Percentiles rank a stretch among this genome's conserved stretches.
phyloP scores from a whole-genome alignment of 805 yeast species.

The Dipodascus albidus region DNA sequence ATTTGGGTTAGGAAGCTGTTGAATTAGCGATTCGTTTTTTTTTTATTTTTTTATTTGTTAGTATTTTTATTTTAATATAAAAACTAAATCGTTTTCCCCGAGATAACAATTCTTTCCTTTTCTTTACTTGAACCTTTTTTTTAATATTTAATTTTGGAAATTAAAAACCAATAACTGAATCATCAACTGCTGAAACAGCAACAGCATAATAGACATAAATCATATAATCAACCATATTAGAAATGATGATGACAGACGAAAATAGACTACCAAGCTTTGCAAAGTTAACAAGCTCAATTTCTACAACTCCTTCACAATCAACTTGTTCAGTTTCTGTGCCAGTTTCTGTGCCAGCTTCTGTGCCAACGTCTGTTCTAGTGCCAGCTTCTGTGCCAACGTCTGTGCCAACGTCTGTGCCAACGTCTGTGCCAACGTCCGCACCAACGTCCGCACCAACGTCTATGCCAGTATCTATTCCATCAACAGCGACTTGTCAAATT shows the following conservation, averaged over 20 bases:
- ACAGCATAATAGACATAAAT: no score
- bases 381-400: constrained; percentile 1
- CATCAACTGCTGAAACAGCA: background rate
- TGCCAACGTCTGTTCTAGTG: no score
- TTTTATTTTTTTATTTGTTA: background rate
- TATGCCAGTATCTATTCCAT: background rate
- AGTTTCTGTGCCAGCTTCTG: no score
- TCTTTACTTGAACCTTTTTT: background rate
- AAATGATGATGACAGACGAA: background rate
- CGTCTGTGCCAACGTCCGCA: no score
- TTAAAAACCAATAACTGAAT: background rate
- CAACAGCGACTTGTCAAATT: background rate
- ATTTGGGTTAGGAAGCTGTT: background rate
- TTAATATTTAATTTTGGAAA: background rate
- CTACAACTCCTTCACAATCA: constrained; percentile 7
- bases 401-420: constrained; percentile 4
- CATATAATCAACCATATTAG: background rate
- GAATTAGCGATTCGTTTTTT: background rate
- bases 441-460: background rate
- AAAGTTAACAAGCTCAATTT: constrained; percentile 9
- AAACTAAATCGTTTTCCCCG: no score
- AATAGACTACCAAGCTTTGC: constrained; percentile 7
- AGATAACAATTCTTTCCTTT: background rate
- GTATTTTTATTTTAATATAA: background rate
- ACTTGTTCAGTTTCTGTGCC: background rate